Conservation (phyloP, 1,284 basidiomycete species). For the Ceratobasidium sp. region DNA sequence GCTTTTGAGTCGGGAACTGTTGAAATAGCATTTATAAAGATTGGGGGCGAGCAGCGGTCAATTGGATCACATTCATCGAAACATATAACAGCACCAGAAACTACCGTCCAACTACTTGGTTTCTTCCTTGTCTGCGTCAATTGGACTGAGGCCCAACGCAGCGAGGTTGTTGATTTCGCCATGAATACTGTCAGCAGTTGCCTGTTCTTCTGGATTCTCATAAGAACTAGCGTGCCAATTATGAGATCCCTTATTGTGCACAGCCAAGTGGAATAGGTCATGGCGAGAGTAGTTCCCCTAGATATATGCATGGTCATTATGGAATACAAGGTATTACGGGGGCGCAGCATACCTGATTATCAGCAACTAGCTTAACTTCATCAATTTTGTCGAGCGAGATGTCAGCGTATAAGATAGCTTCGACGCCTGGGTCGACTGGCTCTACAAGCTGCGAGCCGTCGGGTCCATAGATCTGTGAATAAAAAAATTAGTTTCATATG, state of each 20-base stretch:
- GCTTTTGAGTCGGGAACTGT: neutral
- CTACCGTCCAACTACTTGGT: neutral
- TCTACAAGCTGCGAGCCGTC: slow-evolving; percentile 21
- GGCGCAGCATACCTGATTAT: neutral
- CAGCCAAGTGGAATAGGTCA: slow-evolving; percentile 8
- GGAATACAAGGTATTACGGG: neutral
- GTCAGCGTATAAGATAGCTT: slow-evolving; percentile 9
- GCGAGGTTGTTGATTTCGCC: slow-evolving; percentile 12
- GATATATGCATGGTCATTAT: neutral
- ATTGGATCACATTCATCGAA: neutral
- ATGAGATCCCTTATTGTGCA: slow-evolving; percentile 4
- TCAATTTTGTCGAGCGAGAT: slow-evolving; percentile 21
- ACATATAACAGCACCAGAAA: neutral
- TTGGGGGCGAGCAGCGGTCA: neutral
- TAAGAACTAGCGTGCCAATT: slow-evolving; percentile 8
- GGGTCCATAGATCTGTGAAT: slow-evolving; percentile 1
- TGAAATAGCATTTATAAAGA: neutral
- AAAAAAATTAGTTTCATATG: neutral
- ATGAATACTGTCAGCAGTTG: neutral
- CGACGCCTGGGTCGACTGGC: slow-evolving; percentile 21
- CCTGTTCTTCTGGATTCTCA: neutral
- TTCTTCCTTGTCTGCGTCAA: slow-evolving; percentile 2
- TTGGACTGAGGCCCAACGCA: neutral
- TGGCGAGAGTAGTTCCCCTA: slow-evolving; percentile 18
- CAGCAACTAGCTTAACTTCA: slow-evolving; percentile 8